Base-by-base conservation (phyloP, 2,329 filamentous ascomycete species). In the Penicillium sp. region DNA sequence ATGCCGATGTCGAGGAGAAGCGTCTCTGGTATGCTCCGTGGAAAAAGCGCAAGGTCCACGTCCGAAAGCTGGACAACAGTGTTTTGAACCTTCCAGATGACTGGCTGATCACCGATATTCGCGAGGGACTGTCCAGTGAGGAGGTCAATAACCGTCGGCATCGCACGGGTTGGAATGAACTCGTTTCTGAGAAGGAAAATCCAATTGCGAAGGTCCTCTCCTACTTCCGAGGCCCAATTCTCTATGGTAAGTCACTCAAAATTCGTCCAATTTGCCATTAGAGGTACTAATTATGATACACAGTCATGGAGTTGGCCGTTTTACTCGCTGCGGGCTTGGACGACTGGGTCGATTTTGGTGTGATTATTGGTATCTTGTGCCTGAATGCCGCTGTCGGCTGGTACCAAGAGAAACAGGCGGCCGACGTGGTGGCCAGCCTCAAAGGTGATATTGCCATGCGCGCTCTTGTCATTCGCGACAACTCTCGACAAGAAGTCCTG, bases 401-500 rank as follows among this genome's bases (percentile, higher is more conserved):
- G 84, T 90, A 90, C 70, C 88, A 90, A 70, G 88, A 91, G 74
- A 91, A 90, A 75, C 87, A 90, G 73, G 88, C 88, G 59, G 87
- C 87, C 54, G 88, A 91, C 74, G 86, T 90, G 59, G 87, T 90
- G 63, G 87, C 87, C 21, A 85, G 81, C 62, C 78, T 91, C 49
- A 90, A 90, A 75, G 88, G 88, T 71, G 88, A 91, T 65, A 91
- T 91, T 66, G 88, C 88, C 61, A 85, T 90, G 83, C 86, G 84
- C 70, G 84, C 86, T 7, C 80, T 76, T 49, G 85, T 87, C 58
- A 75, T 90, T 59, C 86, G 88, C 62, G 80, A 89, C 63, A 85
- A 86, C 43, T 73, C 76, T 49, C 83, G 88, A 70, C 75, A 84
- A 58, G 83, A 87, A 54, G 86, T 90, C 66, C 80, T 87, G 60